A percentile compares a stretch with the other conserved stretches of the same genome.
Conservation (phyloP, 176 grass and related monocot species). For the Phoenix roebelenii region DNA sequence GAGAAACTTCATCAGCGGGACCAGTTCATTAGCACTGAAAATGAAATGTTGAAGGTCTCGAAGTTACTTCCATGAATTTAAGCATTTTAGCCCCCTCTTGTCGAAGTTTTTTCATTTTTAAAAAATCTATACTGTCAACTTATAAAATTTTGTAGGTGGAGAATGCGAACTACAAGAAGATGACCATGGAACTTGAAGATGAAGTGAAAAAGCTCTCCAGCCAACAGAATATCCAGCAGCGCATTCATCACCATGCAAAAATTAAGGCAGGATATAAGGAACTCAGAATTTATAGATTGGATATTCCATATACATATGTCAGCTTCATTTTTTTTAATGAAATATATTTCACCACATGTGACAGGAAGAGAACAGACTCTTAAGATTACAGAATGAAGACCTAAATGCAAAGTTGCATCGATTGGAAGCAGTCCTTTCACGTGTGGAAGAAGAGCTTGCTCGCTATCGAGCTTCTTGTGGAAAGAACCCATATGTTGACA, state of each 20-base stretch:
- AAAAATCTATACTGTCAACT: no score
- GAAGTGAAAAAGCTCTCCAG: slow-evolving; percentile 72
- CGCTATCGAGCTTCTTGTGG: slow-evolving; percentile 45
- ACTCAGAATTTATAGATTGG: neutral
- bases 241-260: slow-evolving; percentile 94
- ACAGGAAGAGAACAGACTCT: slow-evolving; percentile 72
- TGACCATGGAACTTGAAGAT: slow-evolving; percentile 66
- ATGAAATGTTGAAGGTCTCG: slow-evolving; percentile 71
- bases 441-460: slow-evolving; percentile 70
- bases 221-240: slow-evolving; percentile 80
- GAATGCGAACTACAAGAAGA: slow-evolving; percentile 77
- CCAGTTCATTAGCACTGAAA: slow-evolving; percentile 69
- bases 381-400: slow-evolving; percentile 67
- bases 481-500: slow-evolving; percentile 43
- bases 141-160: slow-evolving; percentile 39
- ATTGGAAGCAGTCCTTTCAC: slow-evolving; percentile 37
- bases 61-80: neutral
- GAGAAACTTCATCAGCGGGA: slow-evolving; percentile 64
- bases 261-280: slow-evolving; percentile 48
- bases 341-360: slow-evolving; percentile 17
- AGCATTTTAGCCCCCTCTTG: neutral
- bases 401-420: slow-evolving; percentile 49
- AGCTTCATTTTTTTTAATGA: slow-evolving; percentile 3
- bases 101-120: slow-evolving; percentile 7
- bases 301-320: slow-evolving; percentile 6